Percentiles rank a stretch among this genome's conserved stretches.
Conservation (phyloP, 2,329 filamentous ascomycete genomes). For the Pseudocercospora cruenta region DNA sequence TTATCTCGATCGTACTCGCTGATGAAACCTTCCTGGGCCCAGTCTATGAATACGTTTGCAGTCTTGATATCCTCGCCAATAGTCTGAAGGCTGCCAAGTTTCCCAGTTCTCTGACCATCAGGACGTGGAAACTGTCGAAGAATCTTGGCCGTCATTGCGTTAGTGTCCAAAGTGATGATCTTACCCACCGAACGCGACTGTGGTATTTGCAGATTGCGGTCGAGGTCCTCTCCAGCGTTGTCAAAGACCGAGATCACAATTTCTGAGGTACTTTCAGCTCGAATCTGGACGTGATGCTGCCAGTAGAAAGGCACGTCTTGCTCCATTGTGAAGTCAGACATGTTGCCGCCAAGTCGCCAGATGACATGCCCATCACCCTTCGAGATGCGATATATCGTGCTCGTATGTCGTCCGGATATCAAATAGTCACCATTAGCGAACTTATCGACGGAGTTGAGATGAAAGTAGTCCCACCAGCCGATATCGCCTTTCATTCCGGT, state of each 20-base stretch:
- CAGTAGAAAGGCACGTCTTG: slow-evolving; percentile 21
- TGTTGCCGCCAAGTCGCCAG: slow-evolving; percentile 48
- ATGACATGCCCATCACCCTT: slow-evolving; percentile 39
- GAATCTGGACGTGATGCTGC: slow-evolving; percentile 16
- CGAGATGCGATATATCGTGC: slow-evolving; percentile 44
- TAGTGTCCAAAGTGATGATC: slow-evolving; percentile 17
- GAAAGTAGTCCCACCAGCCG: slow-evolving; percentile 27
- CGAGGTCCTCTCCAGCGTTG: slow-evolving; percentile 39
- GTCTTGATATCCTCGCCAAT: slow-evolving; percentile 14
- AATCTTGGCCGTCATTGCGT: slow-evolving; percentile 15
- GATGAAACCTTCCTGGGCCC: slow-evolving; percentile 38
- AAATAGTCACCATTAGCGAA: slow-evolving; percentile 43
- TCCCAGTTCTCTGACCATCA: slow-evolving; percentile 7
- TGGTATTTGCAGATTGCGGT: slow-evolving; percentile 4
- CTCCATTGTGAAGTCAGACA: slow-evolving; percentile 40
- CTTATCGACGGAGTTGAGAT: slow-evolving; percentile 46
- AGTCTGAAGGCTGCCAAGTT: slow-evolving; percentile 17
- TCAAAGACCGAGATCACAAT: slow-evolving; percentile 43
- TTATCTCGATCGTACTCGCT: slow-evolving; percentile 48
- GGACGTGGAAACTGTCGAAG: slow-evolving; percentile 16
- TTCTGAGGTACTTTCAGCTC: slow-evolving; percentile 7
- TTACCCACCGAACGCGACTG: slow-evolving; percentile 8
- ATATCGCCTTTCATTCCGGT: slow-evolving; percentile 2
- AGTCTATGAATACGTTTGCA: slow-evolving; percentile 55
- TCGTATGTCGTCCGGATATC: slow-evolving; percentile 45